These are phyloP conservation scores for Aspergillus taichungensis DNA, from an alignment of 495 filamentous ascomycete genomes.

Conservation along the genomic window DNA sequence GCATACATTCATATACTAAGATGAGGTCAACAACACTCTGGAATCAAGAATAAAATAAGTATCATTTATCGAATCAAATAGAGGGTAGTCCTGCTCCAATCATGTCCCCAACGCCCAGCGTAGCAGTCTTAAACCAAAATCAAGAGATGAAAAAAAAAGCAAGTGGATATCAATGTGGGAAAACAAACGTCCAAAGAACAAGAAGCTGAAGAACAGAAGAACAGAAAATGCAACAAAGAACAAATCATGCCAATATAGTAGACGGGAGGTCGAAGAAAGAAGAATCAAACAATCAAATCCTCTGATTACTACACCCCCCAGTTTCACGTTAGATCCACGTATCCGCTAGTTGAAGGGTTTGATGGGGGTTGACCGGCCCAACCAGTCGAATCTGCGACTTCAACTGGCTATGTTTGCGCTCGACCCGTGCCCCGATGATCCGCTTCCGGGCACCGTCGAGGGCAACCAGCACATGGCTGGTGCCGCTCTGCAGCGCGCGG, in stretches of 20 bases:
- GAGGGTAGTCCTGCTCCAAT: neutral
- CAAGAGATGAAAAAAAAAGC: neutral
- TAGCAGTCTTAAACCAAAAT: neutral
- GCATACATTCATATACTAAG: too few relatives aligned
- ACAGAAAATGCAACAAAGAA: neutral
- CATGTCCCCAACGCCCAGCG: constrained; percentile 3
- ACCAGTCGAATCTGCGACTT: constrained; percentile 39
- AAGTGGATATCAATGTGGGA: neutral
- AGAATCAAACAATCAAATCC: neutral
- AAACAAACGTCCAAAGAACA: neutral
- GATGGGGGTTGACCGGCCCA: constrained; percentile 31
- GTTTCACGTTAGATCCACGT: constrained; percentile 24
- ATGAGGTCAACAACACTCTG: too few relatives aligned
- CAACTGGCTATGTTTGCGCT: constrained; percentile 28
- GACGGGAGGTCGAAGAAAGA: neutral
- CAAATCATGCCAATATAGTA: neutral
- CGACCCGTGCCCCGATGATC: constrained; percentile 23
- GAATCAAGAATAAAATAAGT: too few relatives aligned
- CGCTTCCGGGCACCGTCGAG: constrained; percentile 27
- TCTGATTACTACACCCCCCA: neutral
- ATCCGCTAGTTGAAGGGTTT: constrained; percentile 18
- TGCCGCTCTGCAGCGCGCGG: constrained; percentile 22
- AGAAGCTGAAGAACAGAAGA: neutral
- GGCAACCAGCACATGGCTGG: constrained; percentile 17
- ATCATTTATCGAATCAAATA: neutral